Base-by-base conservation (phyloP, 257 asterid genomes). In the Solanum medicagineum region DNA sequence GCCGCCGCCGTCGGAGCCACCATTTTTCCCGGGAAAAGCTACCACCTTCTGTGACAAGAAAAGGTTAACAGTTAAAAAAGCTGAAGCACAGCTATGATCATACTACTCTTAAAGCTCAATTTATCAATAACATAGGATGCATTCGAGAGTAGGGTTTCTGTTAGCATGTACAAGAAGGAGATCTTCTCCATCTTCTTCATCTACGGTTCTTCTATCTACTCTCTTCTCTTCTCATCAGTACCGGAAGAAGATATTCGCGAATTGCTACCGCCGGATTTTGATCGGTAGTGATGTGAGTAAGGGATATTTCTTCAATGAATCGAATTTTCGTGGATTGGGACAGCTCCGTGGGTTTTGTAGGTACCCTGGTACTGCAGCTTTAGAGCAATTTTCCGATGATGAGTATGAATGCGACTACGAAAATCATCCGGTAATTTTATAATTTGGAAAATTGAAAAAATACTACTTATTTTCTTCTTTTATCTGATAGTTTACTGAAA, bases 341-440 rank as follows among this genome's bases (percentile, higher is more conserved):
- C 85, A 84, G 87, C 45, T 63, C 85, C 94, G 95, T 47, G 85
- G 88, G 74, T 92, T 91, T 84, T 90, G 90, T 29, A 86, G 94
- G 29, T 95, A 93, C 69, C 83, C 83, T 51, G 62, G 44, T 51
- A 77, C n/a, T 10, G 62, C 62, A 15, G 91, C 98, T 20, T 86
- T 81, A 2, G 99, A 96, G 90, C 95, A 96, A 91, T 96, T 94
- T 89, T 96, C 99, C 3, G 99, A 96, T 55, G 99, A 96, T 68
- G 99, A 96, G 81, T 93, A 96, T 84, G 98, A 96, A 87, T 96
- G 99, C 87, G 98, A 96, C 88, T 93, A 91, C 87, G 98, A 95
- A 60, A 92, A 88, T 85, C 89, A 94, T 85, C 95, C 97, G 57
- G 29, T 71, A 59, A 44, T 29, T 71, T 45, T 3, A 40, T 73